A percentile compares a stretch with the other conserved stretches of the same genome.
These are phyloP conservation scores for Mycosphaerelloides madeirae DNA, from an alignment of 2,329 filamentous ascomycete genomes.

Conservation along the genomic window DNA sequence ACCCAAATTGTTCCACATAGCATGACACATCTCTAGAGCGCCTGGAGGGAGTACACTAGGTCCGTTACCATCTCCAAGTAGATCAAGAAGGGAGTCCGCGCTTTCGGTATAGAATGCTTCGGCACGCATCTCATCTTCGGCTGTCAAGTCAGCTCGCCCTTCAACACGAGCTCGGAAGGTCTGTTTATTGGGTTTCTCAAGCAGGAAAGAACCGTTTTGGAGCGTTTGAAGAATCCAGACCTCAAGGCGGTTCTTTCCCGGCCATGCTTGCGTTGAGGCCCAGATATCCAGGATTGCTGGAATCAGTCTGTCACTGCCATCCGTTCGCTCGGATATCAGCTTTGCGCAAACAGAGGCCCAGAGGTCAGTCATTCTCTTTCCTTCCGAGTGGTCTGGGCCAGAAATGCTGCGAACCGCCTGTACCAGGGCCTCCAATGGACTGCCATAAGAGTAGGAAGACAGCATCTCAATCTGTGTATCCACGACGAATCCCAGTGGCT, in stretches of 20 bases:
- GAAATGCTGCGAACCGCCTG: conserved; percentile 39
- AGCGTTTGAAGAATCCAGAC: conserved; percentile 93
- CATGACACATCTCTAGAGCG: conserved; percentile 76
- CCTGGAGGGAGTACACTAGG: conserved; percentile 80
- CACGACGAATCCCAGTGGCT: conserved; percentile 25
- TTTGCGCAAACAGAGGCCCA: conserved; percentile 87
- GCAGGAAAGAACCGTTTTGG: conserved; percentile 83
- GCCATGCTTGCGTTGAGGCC: conserved; percentile 83
- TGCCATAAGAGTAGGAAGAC: conserved; percentile 20
- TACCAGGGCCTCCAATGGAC: conserved; percentile 26
- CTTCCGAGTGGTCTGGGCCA: conserved; percentile 41
- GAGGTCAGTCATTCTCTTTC: conserved; percentile 75
- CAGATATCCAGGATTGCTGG: conserved; percentile 82
- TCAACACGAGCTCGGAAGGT: conserved; percentile 63
- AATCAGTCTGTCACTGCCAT: conserved; percentile 73
- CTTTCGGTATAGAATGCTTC: conserved; percentile 86
- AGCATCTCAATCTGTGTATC: conserved; percentile 27
- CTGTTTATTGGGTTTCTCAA: conserved; percentile 79
- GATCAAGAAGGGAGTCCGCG: conserved; percentile 73
- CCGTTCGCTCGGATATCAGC: conserved; percentile 71
- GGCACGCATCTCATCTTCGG: conserved; percentile 73
- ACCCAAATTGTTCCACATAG: conserved; percentile 64
- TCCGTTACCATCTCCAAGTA: conserved; percentile 74
- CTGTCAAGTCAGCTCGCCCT: conserved; percentile 62
- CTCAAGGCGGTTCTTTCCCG: conserved; percentile 82